These are phyloP conservation scores for Penicillium paxilli DNA, from an alignment of 495 filamentous ascomycete species.

Conservation along the genomic window DNA sequence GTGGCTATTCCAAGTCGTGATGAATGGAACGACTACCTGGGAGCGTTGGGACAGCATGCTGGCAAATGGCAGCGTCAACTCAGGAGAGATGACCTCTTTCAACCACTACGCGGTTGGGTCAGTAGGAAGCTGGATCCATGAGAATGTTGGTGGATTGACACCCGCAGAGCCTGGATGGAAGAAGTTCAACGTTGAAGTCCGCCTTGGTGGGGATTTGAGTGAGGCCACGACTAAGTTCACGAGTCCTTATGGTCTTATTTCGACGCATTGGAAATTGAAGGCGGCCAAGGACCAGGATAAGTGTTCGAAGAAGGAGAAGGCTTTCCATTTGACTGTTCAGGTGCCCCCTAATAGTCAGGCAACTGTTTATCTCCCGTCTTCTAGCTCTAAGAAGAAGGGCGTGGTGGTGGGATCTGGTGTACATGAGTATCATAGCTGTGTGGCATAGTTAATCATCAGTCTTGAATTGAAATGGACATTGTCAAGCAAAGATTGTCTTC, in stretches of 20 bases:
- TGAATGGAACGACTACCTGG: not conserved
- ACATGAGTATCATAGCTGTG: not conserved
- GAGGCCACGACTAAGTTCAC: not conserved
- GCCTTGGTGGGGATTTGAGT: not conserved
- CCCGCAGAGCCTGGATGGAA: not conserved
- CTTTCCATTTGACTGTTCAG: not conserved
- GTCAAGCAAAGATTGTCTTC: no score
- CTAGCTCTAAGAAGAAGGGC: not conserved
- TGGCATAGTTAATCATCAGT: not conserved
- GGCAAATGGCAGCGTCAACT: not conserved
- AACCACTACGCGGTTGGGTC: not conserved
- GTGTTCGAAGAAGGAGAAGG: not conserved
- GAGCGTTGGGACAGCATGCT: constrained; percentile 1
- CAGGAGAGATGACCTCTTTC: not conserved
- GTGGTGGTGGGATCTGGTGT: not conserved
- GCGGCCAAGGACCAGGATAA: not conserved
- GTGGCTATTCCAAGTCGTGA: not conserved
- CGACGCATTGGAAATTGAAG: not conserved
- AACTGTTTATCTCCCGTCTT: not conserved
- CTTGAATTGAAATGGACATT: not conserved
- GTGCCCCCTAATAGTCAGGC: not conserved
- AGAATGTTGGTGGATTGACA: not conserved
- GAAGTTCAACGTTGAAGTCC: not conserved
- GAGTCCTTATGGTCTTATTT: not conserved
- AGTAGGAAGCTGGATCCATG: not conserved